Evolutionary conservation across 2,329 filamentous ascomycete species (phyloP).

Genomic region (Biscogniauxia sp.): DNA sequence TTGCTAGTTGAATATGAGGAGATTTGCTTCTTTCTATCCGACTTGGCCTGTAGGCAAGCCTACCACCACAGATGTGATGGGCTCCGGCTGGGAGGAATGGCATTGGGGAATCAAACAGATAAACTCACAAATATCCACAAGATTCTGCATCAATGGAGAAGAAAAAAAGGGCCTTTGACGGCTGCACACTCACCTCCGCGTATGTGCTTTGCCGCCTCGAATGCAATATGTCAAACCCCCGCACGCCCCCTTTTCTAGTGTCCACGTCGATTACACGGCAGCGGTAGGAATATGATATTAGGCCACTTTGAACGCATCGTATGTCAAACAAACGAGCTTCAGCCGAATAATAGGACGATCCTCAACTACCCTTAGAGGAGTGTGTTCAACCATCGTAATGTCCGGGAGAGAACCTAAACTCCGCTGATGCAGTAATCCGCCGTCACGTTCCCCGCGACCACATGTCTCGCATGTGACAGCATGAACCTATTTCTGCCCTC

Average conservation of each 20-base stretch:
- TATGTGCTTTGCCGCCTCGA: neutral
- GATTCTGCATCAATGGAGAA: neutral
- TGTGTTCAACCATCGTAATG: neutral
- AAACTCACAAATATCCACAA: neutral
- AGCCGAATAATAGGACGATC: neutral
- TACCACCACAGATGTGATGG: neutral
- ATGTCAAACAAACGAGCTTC: neutral
- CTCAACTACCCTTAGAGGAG: neutral
- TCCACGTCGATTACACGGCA: neutral
- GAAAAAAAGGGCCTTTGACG: neutral
- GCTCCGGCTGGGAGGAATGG: neutral
- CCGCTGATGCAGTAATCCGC: neutral
- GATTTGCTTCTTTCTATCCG: neutral
- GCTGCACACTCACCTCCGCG: neutral
- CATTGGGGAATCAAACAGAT: neutral
- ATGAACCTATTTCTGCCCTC: neutral
- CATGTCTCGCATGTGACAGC: neutral
- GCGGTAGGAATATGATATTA: neutral
- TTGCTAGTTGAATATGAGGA: neutral
- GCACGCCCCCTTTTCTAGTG: neutral
- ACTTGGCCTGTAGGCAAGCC: neutral
- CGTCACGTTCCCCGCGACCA: neutral
- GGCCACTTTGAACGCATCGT: neutral
- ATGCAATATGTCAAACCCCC: neutral
- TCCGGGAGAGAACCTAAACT: neutral